Base-by-base conservation (phyloP, 176 grass and related monocot species). In the Zoysia japonica region DNA sequence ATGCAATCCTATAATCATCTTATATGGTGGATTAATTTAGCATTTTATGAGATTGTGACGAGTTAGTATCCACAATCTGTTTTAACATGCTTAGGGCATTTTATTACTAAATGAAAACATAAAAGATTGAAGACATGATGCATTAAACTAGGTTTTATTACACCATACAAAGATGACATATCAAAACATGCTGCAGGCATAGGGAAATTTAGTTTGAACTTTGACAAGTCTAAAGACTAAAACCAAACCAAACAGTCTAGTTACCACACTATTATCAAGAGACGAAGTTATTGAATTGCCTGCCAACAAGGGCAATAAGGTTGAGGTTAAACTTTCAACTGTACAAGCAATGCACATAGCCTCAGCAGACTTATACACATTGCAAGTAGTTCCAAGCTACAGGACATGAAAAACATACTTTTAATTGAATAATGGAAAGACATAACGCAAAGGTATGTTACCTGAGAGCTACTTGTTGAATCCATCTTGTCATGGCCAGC, bases 401-500 rank as follows among this genome's bases (percentile, higher is more conserved):
- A 28, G 28, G 28, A 28, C 28, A 28, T 28, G 28, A 28, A 78
- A 53, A 78, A 16, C 0, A 13, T 69, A 51, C 37, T 67, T 28
- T 42, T 4, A 39, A 68, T 0, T 28, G n/a, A 73, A 39, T 19
- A 74, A 2, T n/a, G 53, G 28, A 75, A 36, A 71, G 59, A 4
- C 47, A 75, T n/a, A 56, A 16, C 7, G 19, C 57, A 61, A 69
- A 37, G 17, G 38, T 47, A 70, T 40, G 43, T 74, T 88, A 97
- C 95, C 78, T 92, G 80, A 44, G 65, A 77, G 38, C 85, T 94
- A 80, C 91, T 90, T 47, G 91, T 97, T 72, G 95, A 84, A 78
- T 97, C 95, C 76, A 94, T 90, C 73, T 83, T 97, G 85, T 97
- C 95, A 85, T 87, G 85, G 12, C 95, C 95, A 53, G 95, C 83